Base-by-base conservation (phyloP, 2,329 filamentous ascomycete species). In the Albifimbria verrucaria region DNA sequence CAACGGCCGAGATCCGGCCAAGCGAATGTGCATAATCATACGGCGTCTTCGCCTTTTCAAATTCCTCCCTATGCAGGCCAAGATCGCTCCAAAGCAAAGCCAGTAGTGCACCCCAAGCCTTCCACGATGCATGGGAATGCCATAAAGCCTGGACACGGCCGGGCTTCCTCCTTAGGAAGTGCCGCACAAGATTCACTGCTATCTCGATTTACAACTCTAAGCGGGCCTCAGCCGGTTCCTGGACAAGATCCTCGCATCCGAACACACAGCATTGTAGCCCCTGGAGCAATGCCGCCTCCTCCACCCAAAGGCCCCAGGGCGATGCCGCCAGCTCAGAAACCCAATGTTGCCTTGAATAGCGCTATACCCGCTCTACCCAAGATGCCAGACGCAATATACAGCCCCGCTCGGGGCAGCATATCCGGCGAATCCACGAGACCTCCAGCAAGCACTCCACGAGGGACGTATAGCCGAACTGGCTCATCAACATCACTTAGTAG, bases 361-460 rank as follows among this genome's bases (percentile, higher is more conserved):
- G 66, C 78, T n/a, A 66, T 82, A 7, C 77, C 81, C 11, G 76
- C 76, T 17, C 72, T 91, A 63, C 88, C 88, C 11, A 88, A 88
- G 65, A 72, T 87, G 45, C 89, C 89, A 1, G 87, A 86, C 62
- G 87, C 89, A 7, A 89, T 89, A 4, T 92, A 92, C 64, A 91
- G 85, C 61, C 89, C 89, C n/a, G 86, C 86, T 1, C 79, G 88
- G 28, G 89, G 89, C 24, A 88, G 85, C 52, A 77, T 87, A 4
- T 84, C 86, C 3, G 83, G 81, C 22, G 84, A 86, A 55, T 78
- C 82, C 22, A 81, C 88, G 9, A 79, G 85, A 41, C 78, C 86
- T 3, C 88, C 87, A 1, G 77, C 86, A 22, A 86, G 81, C 60
- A 85, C 82, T 3, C 80, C 86, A 2, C 77, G 86, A 17, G 83